Base-by-base conservation (phyloP, 1,139 yeast genomes). In the Suhomyces chickasaworum region DNA sequence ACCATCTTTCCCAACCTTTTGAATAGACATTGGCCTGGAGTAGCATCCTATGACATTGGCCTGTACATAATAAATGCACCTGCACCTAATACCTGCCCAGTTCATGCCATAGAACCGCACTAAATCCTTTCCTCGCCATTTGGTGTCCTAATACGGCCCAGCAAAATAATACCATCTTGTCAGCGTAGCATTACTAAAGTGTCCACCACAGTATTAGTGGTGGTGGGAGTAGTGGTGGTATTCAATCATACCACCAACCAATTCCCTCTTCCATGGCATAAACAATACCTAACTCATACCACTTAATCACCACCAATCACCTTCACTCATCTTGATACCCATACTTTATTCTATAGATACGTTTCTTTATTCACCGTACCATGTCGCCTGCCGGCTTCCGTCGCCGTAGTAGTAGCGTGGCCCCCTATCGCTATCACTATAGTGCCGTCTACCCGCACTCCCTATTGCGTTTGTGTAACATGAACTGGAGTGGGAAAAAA, bases 371-470 rank as follows among this genome's bases (percentile, higher is more conserved):
- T 30, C 33, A 9, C 33, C 23, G 23, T 32, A 32, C 13, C 15
- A 32, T 23, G 33, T 30, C 16, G 33, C 33, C 33, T 17, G 15
- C 36, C 16, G 23, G 23, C 36, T 29, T 10, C 32, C 32, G 17
- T 29, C 32, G 32, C 32, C 32, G 17, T 15, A 29, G 32, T 13
- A 13, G 32, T 29, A 29, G 32, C 32, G 32, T 29, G 37, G 23
- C 41, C 41, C 41, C 29, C 41, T 30, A 22, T 39, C 41, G 16
- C 36, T 34, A 34, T 34, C 33, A 20, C 38, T 16, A 13, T 23
- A 20, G 22, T n/a, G 40, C 44, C 44, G 44, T 41, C 40, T 46
- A 29, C 31, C 44, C 49, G 41, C 47, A 41, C 47, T 41, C 47
- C 44, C 37, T 40, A 39, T 37, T 31, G 23, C 39, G 29, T 46